These are phyloP conservation scores for Huntiella savannae DNA, from an alignment of 2,329 filamentous ascomycete genomes.

Conservation along the genomic window DNA sequence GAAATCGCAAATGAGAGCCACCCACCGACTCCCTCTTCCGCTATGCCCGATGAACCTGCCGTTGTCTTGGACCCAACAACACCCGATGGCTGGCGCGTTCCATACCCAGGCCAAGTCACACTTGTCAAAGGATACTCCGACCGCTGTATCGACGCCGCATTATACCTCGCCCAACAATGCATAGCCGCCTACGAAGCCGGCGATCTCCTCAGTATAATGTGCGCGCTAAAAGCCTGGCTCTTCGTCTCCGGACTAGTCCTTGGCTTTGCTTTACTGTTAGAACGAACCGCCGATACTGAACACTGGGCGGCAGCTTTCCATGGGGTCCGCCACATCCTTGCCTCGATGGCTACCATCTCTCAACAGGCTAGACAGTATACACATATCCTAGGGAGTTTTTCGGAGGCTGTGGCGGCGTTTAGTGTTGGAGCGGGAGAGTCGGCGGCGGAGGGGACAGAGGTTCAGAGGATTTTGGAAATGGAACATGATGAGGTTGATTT, in stretches of 20 bases:
- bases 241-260: slow-evolving; percentile 12
- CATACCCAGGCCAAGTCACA: not conserved
- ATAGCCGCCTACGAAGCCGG: slow-evolving; percentile 22
- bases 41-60: not conserved
- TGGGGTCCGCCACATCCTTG: slow-evolving; percentile 29
- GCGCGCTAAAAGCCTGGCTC: slow-evolving; percentile 23
- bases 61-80: not conserved
- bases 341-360: slow-evolving; percentile 27
- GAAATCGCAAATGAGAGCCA: slow-evolving; percentile 12
- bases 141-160: slow-evolving; percentile 29
- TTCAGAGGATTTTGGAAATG: slow-evolving; percentile 7
- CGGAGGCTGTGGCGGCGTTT: slow-evolving; percentile 24
- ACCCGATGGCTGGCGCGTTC: not conserved
- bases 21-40: not conserved
- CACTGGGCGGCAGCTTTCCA: slow-evolving; percentile 23
- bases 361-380: slow-evolving; percentile 38
- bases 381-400: slow-evolving; percentile 31
- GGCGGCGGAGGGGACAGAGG: not conserved
- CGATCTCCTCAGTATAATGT: slow-evolving; percentile 29
- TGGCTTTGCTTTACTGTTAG: slow-evolving; percentile 11
- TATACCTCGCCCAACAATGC: slow-evolving; percentile 30
- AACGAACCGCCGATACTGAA: not conserved
- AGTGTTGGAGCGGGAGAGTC: slow-evolving; percentile 16
- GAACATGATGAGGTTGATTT: not conserved
- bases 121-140: slow-evolving; percentile 18